Conservation (phyloP, 805 yeast genomes). For the Lipomyces yamanashiensis region DNA sequence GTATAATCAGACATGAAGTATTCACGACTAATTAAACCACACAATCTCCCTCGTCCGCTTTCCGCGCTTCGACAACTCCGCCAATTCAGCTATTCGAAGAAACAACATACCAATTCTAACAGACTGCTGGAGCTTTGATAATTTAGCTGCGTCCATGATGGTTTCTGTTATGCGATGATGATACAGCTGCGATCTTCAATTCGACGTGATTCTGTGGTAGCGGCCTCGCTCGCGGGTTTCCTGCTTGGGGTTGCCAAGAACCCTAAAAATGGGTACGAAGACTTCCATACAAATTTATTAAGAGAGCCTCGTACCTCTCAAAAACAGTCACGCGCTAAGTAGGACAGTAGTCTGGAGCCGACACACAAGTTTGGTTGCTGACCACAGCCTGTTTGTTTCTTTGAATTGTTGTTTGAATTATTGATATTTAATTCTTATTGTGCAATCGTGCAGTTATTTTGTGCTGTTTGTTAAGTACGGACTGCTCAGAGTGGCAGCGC, state of each 20-base stretch:
- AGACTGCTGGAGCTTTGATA: constrained; percentile 80
- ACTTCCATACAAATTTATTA: neutral
- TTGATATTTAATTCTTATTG: neutral
- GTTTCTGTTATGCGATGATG: neutral
- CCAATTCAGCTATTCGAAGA: neutral
- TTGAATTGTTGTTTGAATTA: neutral
- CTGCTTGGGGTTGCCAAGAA: constrained; percentile 1
- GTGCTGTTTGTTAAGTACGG: too few relatives aligned
- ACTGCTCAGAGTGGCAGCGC: too few relatives aligned
- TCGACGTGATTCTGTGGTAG: neutral
- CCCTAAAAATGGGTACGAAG: constrained; percentile 8
- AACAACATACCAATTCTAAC: constrained; percentile 73
- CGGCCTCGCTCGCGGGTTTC: neutral
- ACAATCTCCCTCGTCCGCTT: neutral
- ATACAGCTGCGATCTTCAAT: constrained; percentile 14
- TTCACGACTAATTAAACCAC: too few relatives aligned
- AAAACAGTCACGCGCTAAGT: constrained; percentile 17
- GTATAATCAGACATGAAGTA: too few relatives aligned
- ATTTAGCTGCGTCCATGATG: constrained; percentile 61
- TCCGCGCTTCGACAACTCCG: neutral
- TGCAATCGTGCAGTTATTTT: neutral
- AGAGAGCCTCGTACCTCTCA: constrained; percentile 4
- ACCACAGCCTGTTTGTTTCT: too few relatives aligned
- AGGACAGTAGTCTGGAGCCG: neutral
- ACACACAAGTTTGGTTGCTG: neutral